Percentiles rank a stretch among this genome's conserved stretches.
Evolutionary conservation across 164 flowering plant genomes (phyloP).

Genomic region (Dillenia suffruticosa): DNA sequence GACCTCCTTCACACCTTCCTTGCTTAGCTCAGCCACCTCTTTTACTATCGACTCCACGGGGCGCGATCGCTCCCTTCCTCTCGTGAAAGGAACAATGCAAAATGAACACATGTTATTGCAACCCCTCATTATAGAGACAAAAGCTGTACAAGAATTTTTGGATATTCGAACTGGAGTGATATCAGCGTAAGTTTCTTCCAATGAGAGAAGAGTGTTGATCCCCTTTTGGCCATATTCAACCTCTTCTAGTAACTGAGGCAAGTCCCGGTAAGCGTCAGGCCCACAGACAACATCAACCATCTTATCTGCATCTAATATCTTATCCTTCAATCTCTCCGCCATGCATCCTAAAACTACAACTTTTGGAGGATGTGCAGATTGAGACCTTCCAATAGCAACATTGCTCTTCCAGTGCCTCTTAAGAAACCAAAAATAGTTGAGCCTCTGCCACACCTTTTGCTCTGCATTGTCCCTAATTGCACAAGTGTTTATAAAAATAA

Average conservation of each 20-base stretch:
- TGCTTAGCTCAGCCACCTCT: constrained; percentile 84
- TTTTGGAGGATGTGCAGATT: constrained; percentile 82
- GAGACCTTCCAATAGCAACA: constrained; percentile 73
- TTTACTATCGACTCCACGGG: constrained; percentile 90
- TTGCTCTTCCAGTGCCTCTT: constrained; percentile 93
- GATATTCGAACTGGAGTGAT: constrained; percentile 85
- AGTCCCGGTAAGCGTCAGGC: constrained; percentile 94
- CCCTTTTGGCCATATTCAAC: constrained; percentile 96
- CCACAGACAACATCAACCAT: constrained; percentile 99
- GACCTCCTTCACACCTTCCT: constrained; percentile 87
- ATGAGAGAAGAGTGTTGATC: constrained; percentile 93
- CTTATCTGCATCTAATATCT: constrained; percentile 94
- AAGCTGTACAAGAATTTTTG: constrained; percentile 77
- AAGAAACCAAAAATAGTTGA: constrained; percentile 97
- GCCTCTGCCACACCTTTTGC: constrained; percentile 96
- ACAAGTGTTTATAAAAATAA: constrained; percentile 93
- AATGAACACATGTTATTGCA: constrained; percentile 99
- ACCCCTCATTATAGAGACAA: constrained; percentile 97
- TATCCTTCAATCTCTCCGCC: constrained; percentile 98
- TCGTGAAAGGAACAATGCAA: constrained; percentile 94
- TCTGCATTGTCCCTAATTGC: constrained; percentile 99
- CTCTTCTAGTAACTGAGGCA: constrained; percentile 83
- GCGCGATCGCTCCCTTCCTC: constrained; percentile 95
- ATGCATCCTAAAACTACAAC: constrained; percentile 95
- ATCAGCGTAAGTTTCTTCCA: constrained; percentile 99